phyloP scores from a whole-genome alignment of 768 basidiomycete genomes.

The Psilocybe cubensis region DNA sequence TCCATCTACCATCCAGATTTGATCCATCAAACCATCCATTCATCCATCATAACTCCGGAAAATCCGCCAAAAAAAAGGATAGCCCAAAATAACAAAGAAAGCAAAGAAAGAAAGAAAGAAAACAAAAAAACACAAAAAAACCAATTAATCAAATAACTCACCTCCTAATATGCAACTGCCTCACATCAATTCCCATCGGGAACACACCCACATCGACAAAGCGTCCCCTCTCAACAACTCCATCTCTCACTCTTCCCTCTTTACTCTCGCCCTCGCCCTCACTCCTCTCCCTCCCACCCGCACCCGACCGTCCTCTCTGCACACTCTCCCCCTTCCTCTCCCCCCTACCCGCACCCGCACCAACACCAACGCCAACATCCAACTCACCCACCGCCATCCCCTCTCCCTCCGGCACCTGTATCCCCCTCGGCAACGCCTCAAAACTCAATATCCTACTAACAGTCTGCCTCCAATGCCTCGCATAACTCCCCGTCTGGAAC shows the following conservation, averaged over 20 bases:
- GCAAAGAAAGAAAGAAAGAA: background rate
- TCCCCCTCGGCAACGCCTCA: conserved; percentile 84
- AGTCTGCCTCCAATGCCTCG: conserved; percentile 86
- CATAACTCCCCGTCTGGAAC: conserved; percentile 87
- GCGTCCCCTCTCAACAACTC: conserved; percentile 44
- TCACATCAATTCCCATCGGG: conserved; percentile 88
- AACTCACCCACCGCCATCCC: conserved; percentile 28
- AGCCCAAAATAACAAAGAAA: background rate
- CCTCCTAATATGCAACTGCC: conserved; percentile 67
- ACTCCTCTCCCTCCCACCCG: background rate
- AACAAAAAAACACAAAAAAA: background rate
- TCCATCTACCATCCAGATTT: no score
- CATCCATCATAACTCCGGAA: no score
- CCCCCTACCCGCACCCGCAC: background rate
- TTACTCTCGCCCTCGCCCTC: conserved; percentile 15
- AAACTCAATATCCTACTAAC: conserved; percentile 78
- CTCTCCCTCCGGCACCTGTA: conserved; percentile 57
- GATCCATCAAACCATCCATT: no score
- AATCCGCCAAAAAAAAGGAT: no score
- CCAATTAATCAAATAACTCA: conserved; percentile 25
- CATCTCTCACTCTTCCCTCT: conserved; percentile 26
- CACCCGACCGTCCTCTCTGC: background rate
- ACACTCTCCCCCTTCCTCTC: background rate
- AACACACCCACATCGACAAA: conserved; percentile 90
- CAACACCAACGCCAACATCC: background rate